Percentiles rank a stretch among this genome's conserved stretches.
These are phyloP conservation scores for Mortierella antarctica DNA, from an alignment of 192 early-diverging fungal species.

Conservation along the genomic window DNA sequence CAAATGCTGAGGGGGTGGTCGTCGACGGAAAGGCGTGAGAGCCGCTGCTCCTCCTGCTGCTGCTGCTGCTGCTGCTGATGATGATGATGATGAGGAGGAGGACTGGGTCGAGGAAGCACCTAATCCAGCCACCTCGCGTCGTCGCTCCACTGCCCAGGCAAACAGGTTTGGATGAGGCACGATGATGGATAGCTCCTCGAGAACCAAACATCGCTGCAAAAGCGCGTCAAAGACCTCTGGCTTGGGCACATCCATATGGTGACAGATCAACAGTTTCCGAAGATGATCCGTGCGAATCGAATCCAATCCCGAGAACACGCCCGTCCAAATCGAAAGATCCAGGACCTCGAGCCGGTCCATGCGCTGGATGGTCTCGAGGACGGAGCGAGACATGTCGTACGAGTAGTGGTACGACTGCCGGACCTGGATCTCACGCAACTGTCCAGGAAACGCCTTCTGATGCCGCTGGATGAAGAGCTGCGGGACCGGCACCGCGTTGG, in stretches of 20 bases:
- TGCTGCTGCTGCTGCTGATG: background rate
- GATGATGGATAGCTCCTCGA: slow-evolving; percentile 43
- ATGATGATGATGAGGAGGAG: background rate
- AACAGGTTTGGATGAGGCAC: slow-evolving; percentile 37
- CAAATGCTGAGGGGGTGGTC: background rate
- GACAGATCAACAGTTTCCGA: slow-evolving; percentile 31
- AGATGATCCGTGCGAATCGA: slow-evolving; percentile 30
- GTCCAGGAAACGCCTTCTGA: slow-evolving; percentile 36
- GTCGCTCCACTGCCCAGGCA: slow-evolving; percentile 19
- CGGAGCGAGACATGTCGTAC: slow-evolving; percentile 43
- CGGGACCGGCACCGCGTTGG: slow-evolving; percentile 13
- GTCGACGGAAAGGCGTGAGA: background rate
- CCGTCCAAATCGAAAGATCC: slow-evolving; percentile 38
- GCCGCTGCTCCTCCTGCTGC: background rate
- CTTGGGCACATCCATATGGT: slow-evolving; percentile 30
- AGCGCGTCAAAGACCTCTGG: slow-evolving; percentile 33
- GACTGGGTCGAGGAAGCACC: too few species aligned
- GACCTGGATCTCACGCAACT: slow-evolving; percentile 38
- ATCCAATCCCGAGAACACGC: slow-evolving; percentile 34
- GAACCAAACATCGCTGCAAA: slow-evolving; percentile 25
- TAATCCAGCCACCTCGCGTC: background rate
- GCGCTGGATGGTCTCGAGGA: slow-evolving; percentile 29
- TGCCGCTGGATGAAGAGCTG: slow-evolving; percentile 32
- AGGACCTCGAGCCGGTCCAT: slow-evolving; percentile 33
- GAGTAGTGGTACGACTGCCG: slow-evolving; percentile 39